Conservation (phyloP, 805 yeast species). For the Kodamaea neixiangensis region DNA sequence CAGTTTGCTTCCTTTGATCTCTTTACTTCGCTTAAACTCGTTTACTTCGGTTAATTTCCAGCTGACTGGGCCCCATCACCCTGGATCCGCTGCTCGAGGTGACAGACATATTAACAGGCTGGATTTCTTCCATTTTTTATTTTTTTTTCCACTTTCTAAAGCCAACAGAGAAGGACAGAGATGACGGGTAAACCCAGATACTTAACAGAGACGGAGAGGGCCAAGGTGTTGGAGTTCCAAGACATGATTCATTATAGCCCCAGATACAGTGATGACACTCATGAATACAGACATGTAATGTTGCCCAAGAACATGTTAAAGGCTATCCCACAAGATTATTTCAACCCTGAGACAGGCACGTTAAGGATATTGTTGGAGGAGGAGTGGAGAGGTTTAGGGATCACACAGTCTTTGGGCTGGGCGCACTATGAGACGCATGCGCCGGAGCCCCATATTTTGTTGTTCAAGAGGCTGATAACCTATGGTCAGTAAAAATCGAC, state of each 20-base stretch:
- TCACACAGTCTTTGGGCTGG: constrained; percentile 97
- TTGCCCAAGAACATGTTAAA: constrained; percentile 95
- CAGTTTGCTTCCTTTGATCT: not conserved
- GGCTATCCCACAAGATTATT: constrained; percentile 91
- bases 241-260: constrained; percentile 95
- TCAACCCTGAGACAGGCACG: constrained; percentile 91
- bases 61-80: not conserved
- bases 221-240: constrained; percentile 85
- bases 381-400: constrained; percentile 98
- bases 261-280: constrained; percentile 86
- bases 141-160: not conserved
- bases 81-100: not conserved
- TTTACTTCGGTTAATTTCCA: not conserved
- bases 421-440: constrained; percentile 96
- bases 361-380: constrained; percentile 87
- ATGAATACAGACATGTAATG: constrained; percentile 96
- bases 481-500: constrained; percentile 46
- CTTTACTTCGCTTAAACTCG: not conserved
- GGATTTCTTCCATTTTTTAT: not conserved
- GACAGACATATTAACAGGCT: not conserved
- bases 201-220: constrained; percentile 79
- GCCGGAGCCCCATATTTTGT: constrained; percentile 95
- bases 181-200: constrained; percentile 58
- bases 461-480: constrained; percentile 70
- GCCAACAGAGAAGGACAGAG: not conserved